A percentile compares a stretch with the other conserved stretches of the same genome.
phyloP scores from a whole-genome alignment of 345 rosid genomes.

The Brassica juncea region DNA sequence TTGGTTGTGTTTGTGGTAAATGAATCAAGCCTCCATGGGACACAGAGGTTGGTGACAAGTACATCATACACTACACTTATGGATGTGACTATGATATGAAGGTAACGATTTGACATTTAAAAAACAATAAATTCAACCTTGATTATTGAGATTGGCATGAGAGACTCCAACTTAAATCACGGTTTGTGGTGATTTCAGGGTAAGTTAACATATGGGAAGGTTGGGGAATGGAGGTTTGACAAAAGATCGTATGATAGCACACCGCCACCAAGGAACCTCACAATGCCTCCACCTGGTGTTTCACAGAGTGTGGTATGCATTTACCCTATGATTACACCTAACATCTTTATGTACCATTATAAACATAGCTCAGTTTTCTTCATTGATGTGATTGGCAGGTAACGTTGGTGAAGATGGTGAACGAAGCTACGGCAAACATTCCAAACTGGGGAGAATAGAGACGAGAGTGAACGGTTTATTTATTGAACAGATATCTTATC shows the following conservation, averaged over 20 bases:
- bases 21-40: conserved; percentile 96
- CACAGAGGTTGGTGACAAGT: conserved; percentile 76
- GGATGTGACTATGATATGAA: conserved; percentile 94
- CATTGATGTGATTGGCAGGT: conserved; percentile 52
- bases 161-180: neutral
- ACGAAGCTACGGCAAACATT: conserved; percentile 87
- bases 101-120: conserved; percentile 48
- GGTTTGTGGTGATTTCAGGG: conserved; percentile 49
- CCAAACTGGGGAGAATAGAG: conserved; percentile 72
- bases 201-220: conserved; percentile 77
- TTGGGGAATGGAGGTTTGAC: conserved; percentile 98
- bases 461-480: conserved; percentile 4
- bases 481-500: neutral
- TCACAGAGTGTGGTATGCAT: conserved; percentile 89
- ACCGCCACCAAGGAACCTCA: conserved; percentile 82
- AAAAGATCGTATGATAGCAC: conserved; percentile 69
- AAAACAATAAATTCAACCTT: neutral
- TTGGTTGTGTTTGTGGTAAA: conserved; percentile 38
- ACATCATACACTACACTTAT: conserved; percentile 91
- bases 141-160: conserved; percentile 4
- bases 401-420: conserved; percentile 88
- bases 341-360: neutral
- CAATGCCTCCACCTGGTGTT: conserved; percentile 94
- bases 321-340: neutral
- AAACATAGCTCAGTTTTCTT: conserved; percentile 8